Evolutionary conservation across 2,329 filamentous ascomycete species (phyloP), one percentile per base, ranked within the genome.

Genomic region (Fusarium drepaniforme): DNA sequence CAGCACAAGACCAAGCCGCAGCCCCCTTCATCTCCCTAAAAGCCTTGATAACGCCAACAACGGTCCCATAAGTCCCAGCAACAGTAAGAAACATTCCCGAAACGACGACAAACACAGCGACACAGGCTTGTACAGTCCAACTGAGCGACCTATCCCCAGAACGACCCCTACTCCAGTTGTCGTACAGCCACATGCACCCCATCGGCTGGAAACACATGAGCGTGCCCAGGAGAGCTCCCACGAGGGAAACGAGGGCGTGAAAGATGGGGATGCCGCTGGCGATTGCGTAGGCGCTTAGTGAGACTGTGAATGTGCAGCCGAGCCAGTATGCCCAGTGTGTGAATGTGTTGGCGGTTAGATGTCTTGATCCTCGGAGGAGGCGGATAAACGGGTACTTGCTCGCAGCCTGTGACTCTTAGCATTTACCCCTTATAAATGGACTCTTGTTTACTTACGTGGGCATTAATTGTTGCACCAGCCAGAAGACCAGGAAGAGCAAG

Each of bases 11-110:
- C 79, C 84, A 86, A 0, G 83, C 83, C 3, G 77, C 73, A 6
- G 84, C 83, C 1, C 84, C 84, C 1, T 81, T 82, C 1, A 77
- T 76, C 38, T 62, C 68, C 46, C 79, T 78, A 70, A 86, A 86
- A 1, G 79, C 78, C 7, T 83, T 79, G 3, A 79, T 81, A 25
- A 78, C 76, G 5, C 77, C 77, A n/a, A 85, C 79, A 18, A 88
- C 75, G 3, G 85, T 85, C 8, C 85, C 85, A 58, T 87, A 87
- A 0, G 85, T 86, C 3, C 86, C 86, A 16, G 80, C 82, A 38
- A 86, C 76, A 81, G 84, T 86, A 3, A 86, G 68, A 71, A 87
- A 87, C 0, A 70, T 77, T 8, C 78, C 78, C 1, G 71, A 74
- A 7, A 71, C 15, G 49, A 75, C 67, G 4, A 75, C 73, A 2